These are phyloP conservation scores for Plasmodium blacklocki DNA, from an alignment of 169 alveolate genomes.

Conservation along the genomic window DNA sequence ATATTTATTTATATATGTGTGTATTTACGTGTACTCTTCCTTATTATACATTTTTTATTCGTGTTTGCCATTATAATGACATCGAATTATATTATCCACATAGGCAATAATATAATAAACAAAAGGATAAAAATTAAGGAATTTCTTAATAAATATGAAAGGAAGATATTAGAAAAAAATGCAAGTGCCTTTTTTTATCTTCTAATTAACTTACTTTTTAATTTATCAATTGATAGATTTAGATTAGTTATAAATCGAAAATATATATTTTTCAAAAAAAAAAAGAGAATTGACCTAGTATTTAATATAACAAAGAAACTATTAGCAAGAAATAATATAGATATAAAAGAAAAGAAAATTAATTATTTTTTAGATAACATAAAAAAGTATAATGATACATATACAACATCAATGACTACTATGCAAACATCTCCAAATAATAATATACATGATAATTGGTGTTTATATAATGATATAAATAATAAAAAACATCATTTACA, in stretches of 20 bases:
- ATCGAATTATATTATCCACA: constrained; percentile 66
- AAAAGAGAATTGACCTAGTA: constrained; percentile 26
- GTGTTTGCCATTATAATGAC: constrained; percentile 10
- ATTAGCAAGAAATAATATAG: constrained; percentile 23
- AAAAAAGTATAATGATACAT: background rate
- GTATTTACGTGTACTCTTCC: background rate
- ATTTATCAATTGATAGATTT: constrained; percentile 50
- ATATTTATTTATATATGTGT: background rate
- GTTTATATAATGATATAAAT: background rate
- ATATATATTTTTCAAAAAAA: constrained; percentile 50
- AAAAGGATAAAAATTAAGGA: constrained; percentile 47
- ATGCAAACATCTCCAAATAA: background rate
- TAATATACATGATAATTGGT: background rate
- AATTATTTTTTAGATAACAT: constrained; percentile 5
- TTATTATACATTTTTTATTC: background rate
- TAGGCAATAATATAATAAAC: constrained; percentile 36
- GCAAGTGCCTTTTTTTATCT: constrained; percentile 51
- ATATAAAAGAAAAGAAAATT: constrained; percentile 31
- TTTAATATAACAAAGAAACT: constrained; percentile 55
- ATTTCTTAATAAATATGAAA: constrained; percentile 38
- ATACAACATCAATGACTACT: background rate
- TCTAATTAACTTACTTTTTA: constrained; percentile 47
- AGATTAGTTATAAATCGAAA: constrained; percentile 66
- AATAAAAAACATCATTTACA: background rate
- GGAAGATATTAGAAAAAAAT: constrained; percentile 56